Evolutionary conservation across 257 asterid genomes (phyloP).

Genomic region (Gentiana macrophylla): DNA sequence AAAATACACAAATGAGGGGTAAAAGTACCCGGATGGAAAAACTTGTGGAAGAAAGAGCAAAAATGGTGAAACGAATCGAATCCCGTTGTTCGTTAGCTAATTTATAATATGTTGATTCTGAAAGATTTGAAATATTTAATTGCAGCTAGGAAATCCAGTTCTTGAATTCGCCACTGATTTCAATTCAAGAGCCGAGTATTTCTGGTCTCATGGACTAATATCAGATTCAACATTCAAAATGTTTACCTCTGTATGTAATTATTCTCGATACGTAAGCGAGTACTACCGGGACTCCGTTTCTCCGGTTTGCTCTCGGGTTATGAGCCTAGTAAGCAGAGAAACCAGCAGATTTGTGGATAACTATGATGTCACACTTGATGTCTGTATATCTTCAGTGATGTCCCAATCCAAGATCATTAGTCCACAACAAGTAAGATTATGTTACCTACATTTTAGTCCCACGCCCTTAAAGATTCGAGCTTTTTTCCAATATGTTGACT

Average conservation of each 20-base stretch:
- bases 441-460: background rate
- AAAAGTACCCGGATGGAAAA: background rate
- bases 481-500: background rate
- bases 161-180: slow-evolving; percentile 60
- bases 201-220: slow-evolving; percentile 78
- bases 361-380: slow-evolving; percentile 74
- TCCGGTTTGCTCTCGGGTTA: slow-evolving; percentile 52
- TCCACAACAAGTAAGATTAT: slow-evolving; percentile 45
- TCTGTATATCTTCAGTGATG: slow-evolving; percentile 60
- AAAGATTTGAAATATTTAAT: background rate
- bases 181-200: slow-evolving; percentile 74
- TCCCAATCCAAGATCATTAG: slow-evolving; percentile 45
- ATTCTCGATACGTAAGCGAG: slow-evolving; percentile 66
- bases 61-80: no score
- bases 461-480: background rate
- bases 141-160: slow-evolving; percentile 75
- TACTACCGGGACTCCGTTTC: slow-evolving; percentile 63
- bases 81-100: background rate
- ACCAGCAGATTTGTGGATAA: slow-evolving; percentile 70
- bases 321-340: slow-evolving; percentile 51
- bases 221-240: slow-evolving; percentile 49
- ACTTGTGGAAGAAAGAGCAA: background rate
- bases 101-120: background rate
- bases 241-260: slow-evolving; percentile 62
- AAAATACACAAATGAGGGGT: no score